phyloP scores from a whole-genome alignment of 257 asterid genomes.

The Primulina eburnea region DNA sequence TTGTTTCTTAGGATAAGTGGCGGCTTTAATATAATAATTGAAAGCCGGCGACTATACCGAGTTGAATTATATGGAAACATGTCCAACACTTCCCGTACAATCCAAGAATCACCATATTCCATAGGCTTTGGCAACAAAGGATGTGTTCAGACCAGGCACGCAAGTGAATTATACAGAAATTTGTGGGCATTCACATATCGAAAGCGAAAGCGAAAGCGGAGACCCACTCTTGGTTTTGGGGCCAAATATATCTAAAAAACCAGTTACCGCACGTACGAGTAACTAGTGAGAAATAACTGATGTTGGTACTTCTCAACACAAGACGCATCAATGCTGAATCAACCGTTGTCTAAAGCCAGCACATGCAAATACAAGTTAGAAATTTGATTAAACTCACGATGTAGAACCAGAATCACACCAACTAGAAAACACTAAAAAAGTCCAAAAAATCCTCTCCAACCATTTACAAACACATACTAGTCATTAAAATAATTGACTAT shows the following conservation, averaged over 20 bases:
- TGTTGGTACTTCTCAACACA: neutral
- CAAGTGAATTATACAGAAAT: neutral
- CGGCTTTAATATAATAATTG: neutral
- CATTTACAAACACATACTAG: conserved; percentile 18
- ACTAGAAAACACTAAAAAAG: conserved; percentile 30
- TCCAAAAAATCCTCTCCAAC: conserved; percentile 23
- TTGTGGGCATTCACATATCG: neutral
- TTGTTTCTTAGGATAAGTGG: neutral
- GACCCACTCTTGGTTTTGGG: neutral
- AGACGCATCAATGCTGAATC: neutral
- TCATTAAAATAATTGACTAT: conserved; percentile 4
- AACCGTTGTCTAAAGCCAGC: neutral
- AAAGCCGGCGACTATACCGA: neutral
- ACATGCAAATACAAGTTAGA: neutral
- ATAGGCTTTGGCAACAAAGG: no score
- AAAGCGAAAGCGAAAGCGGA: neutral
- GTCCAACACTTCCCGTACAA: neutral
- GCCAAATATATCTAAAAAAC: neutral
- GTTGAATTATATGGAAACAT: no score
- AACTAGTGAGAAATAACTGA: neutral
- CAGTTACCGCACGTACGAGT: neutral
- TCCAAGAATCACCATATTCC: neutral
- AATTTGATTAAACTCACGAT: neutral
- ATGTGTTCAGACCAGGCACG: neutral
- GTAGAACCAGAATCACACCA: neutral